Evolutionary conservation across 306 rosid species (phyloP).

Genomic region (Prunus campanulata): DNA sequence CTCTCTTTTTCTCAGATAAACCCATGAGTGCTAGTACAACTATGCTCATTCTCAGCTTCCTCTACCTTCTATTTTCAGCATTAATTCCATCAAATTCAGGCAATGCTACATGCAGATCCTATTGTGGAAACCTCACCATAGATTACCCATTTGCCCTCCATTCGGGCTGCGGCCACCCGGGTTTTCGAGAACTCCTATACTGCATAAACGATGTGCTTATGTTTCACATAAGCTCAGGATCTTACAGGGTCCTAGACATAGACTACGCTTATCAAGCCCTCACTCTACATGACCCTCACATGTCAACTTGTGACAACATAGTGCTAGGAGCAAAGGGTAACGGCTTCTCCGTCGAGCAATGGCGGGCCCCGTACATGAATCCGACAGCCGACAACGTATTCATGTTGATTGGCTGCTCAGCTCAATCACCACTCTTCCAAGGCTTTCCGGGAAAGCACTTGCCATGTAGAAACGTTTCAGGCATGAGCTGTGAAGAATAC

Average conservation of each 20-base stretch:
- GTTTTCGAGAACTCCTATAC: slow-evolving; percentile 79
- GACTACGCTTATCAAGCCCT: slow-evolving; percentile 88
- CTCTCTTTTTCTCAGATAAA: slow-evolving; percentile 6
- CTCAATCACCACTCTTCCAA: slow-evolving; percentile 81
- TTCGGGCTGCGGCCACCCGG: slow-evolving; percentile 95
- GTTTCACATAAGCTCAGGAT: slow-evolving; percentile 85
- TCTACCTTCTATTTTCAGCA: slow-evolving; percentile 7
- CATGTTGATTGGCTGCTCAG: slow-evolving; percentile 90
- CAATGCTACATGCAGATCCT: slow-evolving; percentile 59
- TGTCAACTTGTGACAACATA: slow-evolving; percentile 74
- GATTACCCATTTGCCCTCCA: slow-evolving; percentile 83
- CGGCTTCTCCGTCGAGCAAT: slow-evolving; percentile 71
- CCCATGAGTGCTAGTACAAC: slow-evolving; percentile 36
- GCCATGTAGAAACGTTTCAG: slow-evolving; percentile 84
- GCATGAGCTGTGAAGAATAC: slow-evolving; percentile 91
- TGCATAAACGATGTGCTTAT: slow-evolving; percentile 89
- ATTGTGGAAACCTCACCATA: slow-evolving; percentile 84
- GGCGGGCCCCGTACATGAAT: slow-evolving; percentile 77
- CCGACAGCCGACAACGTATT: slow-evolving; percentile 79
- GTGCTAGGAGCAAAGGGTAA: slow-evolving; percentile 71
- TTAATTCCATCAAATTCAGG: slow-evolving; percentile 12
- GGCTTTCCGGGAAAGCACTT: slow-evolving; percentile 90
- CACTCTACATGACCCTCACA: slow-evolving; percentile 89
- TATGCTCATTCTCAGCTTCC: slow-evolving; percentile 32
- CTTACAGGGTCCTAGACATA: slow-evolving; percentile 80